Evolutionary conservation across 371 early-diverging fungal species (phyloP).

Genomic region (Mortierella sp.): DNA sequence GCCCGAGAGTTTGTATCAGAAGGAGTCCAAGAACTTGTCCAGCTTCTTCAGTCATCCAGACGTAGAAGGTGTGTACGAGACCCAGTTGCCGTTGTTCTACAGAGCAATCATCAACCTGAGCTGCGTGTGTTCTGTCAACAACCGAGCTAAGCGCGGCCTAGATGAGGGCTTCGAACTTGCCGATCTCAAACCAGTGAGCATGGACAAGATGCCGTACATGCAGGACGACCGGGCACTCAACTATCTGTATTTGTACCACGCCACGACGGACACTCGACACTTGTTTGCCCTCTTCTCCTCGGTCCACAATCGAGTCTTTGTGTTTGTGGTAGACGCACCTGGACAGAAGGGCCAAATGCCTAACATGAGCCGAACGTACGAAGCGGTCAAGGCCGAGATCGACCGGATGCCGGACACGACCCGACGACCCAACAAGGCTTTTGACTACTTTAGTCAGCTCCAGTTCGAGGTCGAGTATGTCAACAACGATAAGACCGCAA

Average conservation of each 20-base stretch:
- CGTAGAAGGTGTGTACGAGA: conserved; percentile 96
- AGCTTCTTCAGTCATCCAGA: conserved; percentile 88
- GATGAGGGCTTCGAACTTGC: conserved; percentile 67
- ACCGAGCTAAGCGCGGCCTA: conserved; percentile 48
- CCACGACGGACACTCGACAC: conserved; percentile 77
- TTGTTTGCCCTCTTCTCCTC: conserved; percentile 81
- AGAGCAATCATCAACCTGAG: conserved; percentile 88
- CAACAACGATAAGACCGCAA: conserved; percentile 69
- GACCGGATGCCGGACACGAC: conserved; percentile 35
- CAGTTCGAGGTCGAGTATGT: conserved; percentile 66
- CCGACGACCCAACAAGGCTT: conserved; percentile 58
- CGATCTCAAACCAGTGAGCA: conserved; percentile 65
- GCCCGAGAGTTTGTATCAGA: conserved; percentile 82
- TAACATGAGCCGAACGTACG: conserved; percentile 71
- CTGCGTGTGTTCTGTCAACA: conserved; percentile 64
- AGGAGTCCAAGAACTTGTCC: conserved; percentile 78
- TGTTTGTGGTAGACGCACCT: conserved; percentile 81
- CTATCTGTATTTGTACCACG: conserved; percentile 80
- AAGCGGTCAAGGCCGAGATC: conserved; percentile 48
- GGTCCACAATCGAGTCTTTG: conserved; percentile 63
- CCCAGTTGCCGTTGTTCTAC: conserved; percentile 82
- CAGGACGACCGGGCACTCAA: conserved; percentile 63
- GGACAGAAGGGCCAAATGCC: conserved; percentile 79
- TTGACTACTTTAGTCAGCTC: conserved; percentile 64
- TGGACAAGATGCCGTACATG: conserved; percentile 58